phyloP scores from a whole-genome alignment of 1,284 basidiomycete genomes.

The Meripilus lineatus region DNA sequence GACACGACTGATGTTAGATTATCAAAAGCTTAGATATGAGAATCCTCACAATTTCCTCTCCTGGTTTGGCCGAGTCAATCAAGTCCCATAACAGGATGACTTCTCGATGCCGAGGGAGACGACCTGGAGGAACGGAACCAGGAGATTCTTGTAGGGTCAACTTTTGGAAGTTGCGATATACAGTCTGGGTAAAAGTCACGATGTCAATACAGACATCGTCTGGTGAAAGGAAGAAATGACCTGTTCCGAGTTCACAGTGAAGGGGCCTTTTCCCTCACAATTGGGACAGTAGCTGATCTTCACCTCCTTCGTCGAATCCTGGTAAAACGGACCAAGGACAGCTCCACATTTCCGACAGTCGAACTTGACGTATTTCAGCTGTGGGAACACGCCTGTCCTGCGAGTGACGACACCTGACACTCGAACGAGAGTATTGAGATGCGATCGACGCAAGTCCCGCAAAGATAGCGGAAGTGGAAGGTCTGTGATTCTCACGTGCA shows the following conservation, averaged over 20 bases:
- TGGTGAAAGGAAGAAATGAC: constrained; percentile 34
- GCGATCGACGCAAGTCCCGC: constrained; percentile 87
- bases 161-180: constrained; percentile 98
- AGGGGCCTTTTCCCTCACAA: constrained; percentile 93
- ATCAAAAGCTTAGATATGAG: neutral
- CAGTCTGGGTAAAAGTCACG: constrained; percentile 57
- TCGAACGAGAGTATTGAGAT: constrained; percentile 94
- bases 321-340: constrained; percentile 94
- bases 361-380: constrained; percentile 99
- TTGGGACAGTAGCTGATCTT: constrained; percentile 92
- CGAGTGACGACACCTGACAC: constrained; percentile 97
- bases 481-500: constrained; percentile 96
- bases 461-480: constrained; percentile 87
- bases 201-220: neutral
- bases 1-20: constrained; percentile 13
- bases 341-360: constrained; percentile 93
- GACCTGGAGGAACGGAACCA: constrained; percentile 96
- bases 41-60: constrained; percentile 89
- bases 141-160: constrained; percentile 99
- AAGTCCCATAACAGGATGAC: constrained; percentile 97
- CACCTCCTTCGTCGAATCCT: constrained; percentile 93
- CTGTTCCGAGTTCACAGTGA: constrained; percentile 95
- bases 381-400: constrained; percentile 95
- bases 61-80: constrained; percentile 96
- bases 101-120: constrained; percentile 93